Percentiles rank a stretch among this genome's conserved stretches.
phyloP scores from a whole-genome alignment of 495 filamentous ascomycete genomes.

The Amniculicola lignicola region DNA sequence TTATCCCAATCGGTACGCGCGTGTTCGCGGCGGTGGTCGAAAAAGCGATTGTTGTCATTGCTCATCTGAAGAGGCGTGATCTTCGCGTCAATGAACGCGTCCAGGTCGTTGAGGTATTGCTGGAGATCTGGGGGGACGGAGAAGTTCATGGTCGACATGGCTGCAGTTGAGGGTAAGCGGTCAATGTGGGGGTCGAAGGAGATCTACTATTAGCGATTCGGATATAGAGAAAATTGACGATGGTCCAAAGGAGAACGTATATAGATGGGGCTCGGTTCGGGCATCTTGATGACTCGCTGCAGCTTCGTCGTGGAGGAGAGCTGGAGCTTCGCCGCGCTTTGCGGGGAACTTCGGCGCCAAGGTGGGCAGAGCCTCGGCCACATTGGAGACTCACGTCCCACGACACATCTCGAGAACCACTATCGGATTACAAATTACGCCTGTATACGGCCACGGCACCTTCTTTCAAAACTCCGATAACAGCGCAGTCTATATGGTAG shows the following conservation, averaged over 20 bases:
- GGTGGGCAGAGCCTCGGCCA: constrained; percentile 18
- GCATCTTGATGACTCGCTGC: constrained; percentile 24
- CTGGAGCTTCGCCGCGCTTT: constrained; percentile 17
- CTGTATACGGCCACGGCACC: no score
- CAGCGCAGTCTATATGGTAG: no score
- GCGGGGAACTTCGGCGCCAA: constrained; percentile 21
- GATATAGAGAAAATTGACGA: neutral
- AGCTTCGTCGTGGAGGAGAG: constrained; percentile 16
- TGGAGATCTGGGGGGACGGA: constrained; percentile 50
- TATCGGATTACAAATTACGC: no score
- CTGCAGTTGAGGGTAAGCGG: neutral
- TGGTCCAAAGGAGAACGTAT: neutral
- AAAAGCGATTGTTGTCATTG: constrained; percentile 58
- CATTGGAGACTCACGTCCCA: no score
- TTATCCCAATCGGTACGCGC: constrained; percentile 55
- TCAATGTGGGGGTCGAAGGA: neutral
- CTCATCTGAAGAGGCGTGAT: constrained; percentile 52
- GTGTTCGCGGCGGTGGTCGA: constrained; percentile 59
- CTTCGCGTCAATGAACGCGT: constrained; percentile 53
- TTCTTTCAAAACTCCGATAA: no score
- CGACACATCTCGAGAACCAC: no score
- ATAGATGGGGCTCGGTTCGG: constrained; percentile 4
- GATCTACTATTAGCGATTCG: constrained; percentile 4
- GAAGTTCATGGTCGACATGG: constrained; percentile 51
- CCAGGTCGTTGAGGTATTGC: constrained; percentile 47